These are phyloP conservation scores for Incumbomyces delicatus DNA, from an alignment of 2,329 filamentous ascomycete species.

Conservation along the genomic window DNA sequence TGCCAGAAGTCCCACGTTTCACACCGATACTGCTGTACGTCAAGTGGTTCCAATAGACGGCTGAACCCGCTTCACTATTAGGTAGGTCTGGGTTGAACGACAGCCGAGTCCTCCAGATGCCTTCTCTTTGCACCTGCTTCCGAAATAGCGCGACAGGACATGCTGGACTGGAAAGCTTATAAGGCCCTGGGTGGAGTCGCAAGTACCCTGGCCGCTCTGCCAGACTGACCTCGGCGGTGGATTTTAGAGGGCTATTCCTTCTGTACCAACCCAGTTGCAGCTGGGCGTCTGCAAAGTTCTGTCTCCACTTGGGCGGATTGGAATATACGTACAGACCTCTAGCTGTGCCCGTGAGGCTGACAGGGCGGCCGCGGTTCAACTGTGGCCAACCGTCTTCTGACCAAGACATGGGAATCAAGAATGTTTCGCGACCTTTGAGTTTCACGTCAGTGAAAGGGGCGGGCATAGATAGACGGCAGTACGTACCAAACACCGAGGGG, in stretches of 20 bases:
- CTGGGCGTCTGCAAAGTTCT: constrained; percentile 25
- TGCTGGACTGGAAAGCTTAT: constrained; percentile 41
- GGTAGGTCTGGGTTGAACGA: constrained; percentile 36
- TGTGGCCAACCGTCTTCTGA: constrained; percentile 20
- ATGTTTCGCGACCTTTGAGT: constrained; percentile 27
- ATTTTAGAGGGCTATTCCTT: constrained; percentile 20
- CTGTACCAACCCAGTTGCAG: constrained; percentile 29
- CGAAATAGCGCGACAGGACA: constrained; percentile 45
- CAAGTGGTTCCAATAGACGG: constrained; percentile 46
- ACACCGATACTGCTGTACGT: constrained; percentile 37
- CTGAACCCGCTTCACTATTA: constrained; percentile 43
- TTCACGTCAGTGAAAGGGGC: not conserved
- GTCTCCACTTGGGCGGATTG: constrained; percentile 24
- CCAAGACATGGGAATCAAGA: constrained; percentile 25
- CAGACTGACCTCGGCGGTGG: constrained; percentile 20
- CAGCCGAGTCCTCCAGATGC: constrained; percentile 36
- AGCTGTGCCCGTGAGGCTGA: constrained; percentile 1
- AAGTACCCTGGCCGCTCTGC: constrained; percentile 35
- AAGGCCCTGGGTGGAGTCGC: constrained; percentile 44
- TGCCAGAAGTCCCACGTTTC: constrained; percentile 12
- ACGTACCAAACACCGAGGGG: constrained; percentile 35
- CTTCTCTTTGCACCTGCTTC: constrained; percentile 41
- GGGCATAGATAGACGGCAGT: not conserved
- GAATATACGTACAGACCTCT: constrained; percentile 2
- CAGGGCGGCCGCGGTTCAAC: constrained; percentile 11